Evolutionary conservation across 2,329 filamentous ascomycete genomes (phyloP), one percentile per base, ranked within the genome.

Genomic region (Ophiocordyceps camponoti-saundersi): DNA sequence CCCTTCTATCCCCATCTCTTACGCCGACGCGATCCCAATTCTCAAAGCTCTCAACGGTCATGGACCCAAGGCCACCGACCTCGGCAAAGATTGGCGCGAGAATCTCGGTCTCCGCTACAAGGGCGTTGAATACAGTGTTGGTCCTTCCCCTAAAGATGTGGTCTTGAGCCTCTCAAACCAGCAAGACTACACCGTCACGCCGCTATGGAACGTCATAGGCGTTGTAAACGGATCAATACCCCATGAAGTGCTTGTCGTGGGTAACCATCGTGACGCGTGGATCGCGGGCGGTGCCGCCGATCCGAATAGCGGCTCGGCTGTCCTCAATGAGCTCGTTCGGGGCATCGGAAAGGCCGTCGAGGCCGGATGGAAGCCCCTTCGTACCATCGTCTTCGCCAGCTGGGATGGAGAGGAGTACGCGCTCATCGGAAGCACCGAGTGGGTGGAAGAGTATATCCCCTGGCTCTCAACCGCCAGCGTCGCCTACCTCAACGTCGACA

Each of bases 261-360:
- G 89, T n/a, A 95, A 94, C 57, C 89, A 95, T 58, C 79, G 88
- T 32, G 88, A 95, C 63, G 85, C 89, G 0, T 93, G 86, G 86
- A 82, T 90, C 56, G 80, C 81, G 20, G 86, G 86, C n/a, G 85
- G 86, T 22, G 84, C 85, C 16, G 83, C 72, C 13, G 86, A 93
- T 55, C 86, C 86, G 1, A 90, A 90, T 67, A 85, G 81, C 51
- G 86, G 86, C 50, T 88, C 82, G 16, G 83, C 86, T 4, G 77
- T 81, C 1, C 62, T 93, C 42, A 88, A 87, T 52, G 86, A 93
- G 55, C 78, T 89, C 1, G 74, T 89, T 45, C 76, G 84, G 46
- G 78, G 78, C 45, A 85, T 92, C 52, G 83, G 84, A 22, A 68
- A 76, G 49, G 84, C 85, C 7, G 61, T 88, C 2, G 71, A 79